phyloP scores from a whole-genome alignment of 768 basidiomycete genomes.

The Boletus bicolor region DNA sequence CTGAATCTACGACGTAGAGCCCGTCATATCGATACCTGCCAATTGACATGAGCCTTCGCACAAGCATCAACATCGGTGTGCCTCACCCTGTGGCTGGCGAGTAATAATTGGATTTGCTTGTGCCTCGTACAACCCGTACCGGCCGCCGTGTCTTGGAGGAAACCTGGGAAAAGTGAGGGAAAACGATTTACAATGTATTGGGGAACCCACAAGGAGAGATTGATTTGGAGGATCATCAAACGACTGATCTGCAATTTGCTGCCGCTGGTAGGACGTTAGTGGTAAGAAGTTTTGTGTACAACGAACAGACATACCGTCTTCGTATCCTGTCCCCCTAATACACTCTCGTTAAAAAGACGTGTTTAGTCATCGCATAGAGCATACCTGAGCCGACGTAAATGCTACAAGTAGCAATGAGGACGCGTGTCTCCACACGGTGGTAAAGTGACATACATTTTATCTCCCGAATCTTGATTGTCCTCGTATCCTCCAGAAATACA shows the following conservation, averaged over 20 bases:
- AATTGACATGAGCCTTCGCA: background rate
- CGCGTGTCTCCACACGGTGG: background rate
- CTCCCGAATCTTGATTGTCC: constrained; percentile 39
- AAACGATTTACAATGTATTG: background rate
- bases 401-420: constrained; percentile 21
- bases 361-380: background rate
- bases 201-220: constrained; percentile 16
- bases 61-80: background rate
- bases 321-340: constrained; percentile 24
- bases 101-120: constrained; percentile 10
- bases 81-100: constrained; percentile 25
- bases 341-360: background rate
- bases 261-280: constrained; percentile 12
- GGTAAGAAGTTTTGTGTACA: background rate
- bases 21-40: constrained; percentile 33
- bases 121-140: constrained; percentile 40
- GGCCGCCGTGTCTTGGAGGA: constrained; percentile 30
- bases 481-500: constrained; percentile 42
- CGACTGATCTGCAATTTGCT: constrained; percentile 23
- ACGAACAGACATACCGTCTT: constrained; percentile 12
- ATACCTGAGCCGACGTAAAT: constrained; percentile 33
- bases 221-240: constrained; percentile 21
- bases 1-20: constrained; percentile 28
- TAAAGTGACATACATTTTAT: constrained; percentile 32
- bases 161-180: constrained; percentile 19